Base-by-base conservation (phyloP, 805 yeast genomes). In the Blastobotrys terrestris region DNA sequence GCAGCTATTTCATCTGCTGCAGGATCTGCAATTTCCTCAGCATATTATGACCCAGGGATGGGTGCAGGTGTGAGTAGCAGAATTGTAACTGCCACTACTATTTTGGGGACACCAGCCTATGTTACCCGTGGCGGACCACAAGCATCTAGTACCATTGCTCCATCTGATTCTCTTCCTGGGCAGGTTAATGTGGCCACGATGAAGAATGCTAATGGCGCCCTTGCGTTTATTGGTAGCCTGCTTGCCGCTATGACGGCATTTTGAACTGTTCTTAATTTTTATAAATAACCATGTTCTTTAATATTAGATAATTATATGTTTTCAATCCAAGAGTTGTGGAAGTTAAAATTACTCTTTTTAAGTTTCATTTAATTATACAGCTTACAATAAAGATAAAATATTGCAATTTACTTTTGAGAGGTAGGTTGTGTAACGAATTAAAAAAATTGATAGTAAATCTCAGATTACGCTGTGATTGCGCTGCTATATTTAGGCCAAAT, bases 171-270 rank as follows among this genome's bases (percentile, higher is more conserved):
- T 44, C 31, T 7, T 6, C 35, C 35, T 5, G 31, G 31, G 18
- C 46, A 44, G 18, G 46, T 44, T 44, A 44, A 44, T 22, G 31
- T 31, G 18, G 46, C 46, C 16, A 22, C n/a, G 18, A 11, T 22
- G n/a, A 15, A 44, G 35, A 21, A 18, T 8, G 31, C 21, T 31
- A 44, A 44, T 22, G 46, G 22, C 21, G 46, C 31, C 5, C 35
- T 26, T 20, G 46, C 46, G 18, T 7, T 44, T 15, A 22, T 44
- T 22, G 46, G 31, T 20, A 31, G 16, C 13, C 31, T 13, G 3
- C 15, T 19, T 44, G 46, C 46, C 21, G 46, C 46, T 6, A 26
- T 26, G 35, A 11, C 11, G 35, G 35, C 35, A 11, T 26, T 26
- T 11, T 26, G 11, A 26, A 26, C 11, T 6, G 11, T 6, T 26